These are phyloP conservation scores for Edaphochlamys debaryana DNA, from an alignment of 139 green algal genomes.

Conservation along the genomic window DNA sequence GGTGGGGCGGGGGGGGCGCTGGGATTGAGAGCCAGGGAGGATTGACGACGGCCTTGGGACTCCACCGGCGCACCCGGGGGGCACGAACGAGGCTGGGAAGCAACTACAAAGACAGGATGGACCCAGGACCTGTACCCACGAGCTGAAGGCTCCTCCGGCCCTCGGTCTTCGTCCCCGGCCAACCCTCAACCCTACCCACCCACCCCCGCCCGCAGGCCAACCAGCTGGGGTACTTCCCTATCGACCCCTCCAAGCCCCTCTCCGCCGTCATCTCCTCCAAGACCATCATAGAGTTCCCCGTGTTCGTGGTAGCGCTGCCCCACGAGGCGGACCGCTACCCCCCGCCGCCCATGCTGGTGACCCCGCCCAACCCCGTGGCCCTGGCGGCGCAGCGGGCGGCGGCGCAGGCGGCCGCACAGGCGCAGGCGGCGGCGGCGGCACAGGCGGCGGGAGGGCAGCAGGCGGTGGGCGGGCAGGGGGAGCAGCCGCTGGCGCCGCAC, in stretches of 20 bases:
- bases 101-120: too few species aligned
- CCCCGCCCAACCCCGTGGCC: background rate
- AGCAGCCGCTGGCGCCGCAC: too few species aligned
- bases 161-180: too few species aligned
- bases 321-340: constrained; percentile 31
- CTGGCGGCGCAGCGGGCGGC: background rate
- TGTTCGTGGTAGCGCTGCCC: constrained; percentile 52
- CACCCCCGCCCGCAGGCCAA: constrained; percentile 50
- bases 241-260: constrained; percentile 47
- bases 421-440: background rate
- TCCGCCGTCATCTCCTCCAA: constrained; percentile 51
- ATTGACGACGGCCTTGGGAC: too few species aligned
- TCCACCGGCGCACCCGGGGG: too few species aligned
- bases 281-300: constrained; percentile 64
- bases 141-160: too few species aligned
- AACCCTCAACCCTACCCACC: too few species aligned
- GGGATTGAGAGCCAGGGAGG: too few species aligned
- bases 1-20: background rate
- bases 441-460: background rate
- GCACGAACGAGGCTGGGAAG: too few species aligned
- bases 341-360: background rate
- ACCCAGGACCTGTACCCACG: too few species aligned
- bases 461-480: background rate
- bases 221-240: constrained; percentile 49
- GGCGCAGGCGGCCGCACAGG: too few species aligned